phyloP scores from a whole-genome alignment of 1,284 basidiomycete species.

The Rhodofomes roseus region DNA sequence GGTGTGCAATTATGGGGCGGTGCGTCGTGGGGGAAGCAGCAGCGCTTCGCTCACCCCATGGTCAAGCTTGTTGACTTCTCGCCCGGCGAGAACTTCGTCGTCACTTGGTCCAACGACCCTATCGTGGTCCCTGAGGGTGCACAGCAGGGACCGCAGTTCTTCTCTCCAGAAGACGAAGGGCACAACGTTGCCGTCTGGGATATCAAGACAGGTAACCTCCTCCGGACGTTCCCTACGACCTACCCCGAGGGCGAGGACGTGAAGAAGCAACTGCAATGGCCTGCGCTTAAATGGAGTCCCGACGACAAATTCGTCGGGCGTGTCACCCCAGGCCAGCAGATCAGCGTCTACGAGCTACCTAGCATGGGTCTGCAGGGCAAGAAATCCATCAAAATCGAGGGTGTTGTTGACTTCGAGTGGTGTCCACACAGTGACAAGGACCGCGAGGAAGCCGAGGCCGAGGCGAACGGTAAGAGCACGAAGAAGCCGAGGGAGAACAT shows the following conservation, averaged over 20 bases:
- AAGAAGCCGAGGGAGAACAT: slow-evolving; percentile 87
- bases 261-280: slow-evolving; percentile 91
- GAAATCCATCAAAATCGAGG: slow-evolving; percentile 97
- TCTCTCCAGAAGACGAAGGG: slow-evolving; percentile 94
- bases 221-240: slow-evolving; percentile 88
- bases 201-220: slow-evolving; percentile 87
- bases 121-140: slow-evolving; percentile 86
- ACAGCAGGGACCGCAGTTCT: slow-evolving; percentile 79
- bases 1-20: slow-evolving; percentile 98
- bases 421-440: slow-evolving; percentile 92
- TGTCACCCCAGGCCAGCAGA: slow-evolving; percentile 85
- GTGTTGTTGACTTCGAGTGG: slow-evolving; percentile 99
- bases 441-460: slow-evolving; percentile 68
- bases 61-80: slow-evolving; percentile 98
- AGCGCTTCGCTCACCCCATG: slow-evolving; percentile 93
- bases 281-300: slow-evolving; percentile 95
- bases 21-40: slow-evolving; percentile 79
- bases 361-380: slow-evolving; percentile 94
- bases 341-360: slow-evolving; percentile 96
- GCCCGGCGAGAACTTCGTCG: slow-evolving; percentile 94
- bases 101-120: slow-evolving; percentile 97
- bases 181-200: slow-evolving; percentile 99
- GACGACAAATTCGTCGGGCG: slow-evolving; percentile 96
- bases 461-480: slow-evolving; percentile 41
- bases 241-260: slow-evolving; percentile 53